These are phyloP conservation scores for Tripterygium wilfordii DNA, from an alignment of 177 flowering plant genomes.

Conservation along the genomic window DNA sequence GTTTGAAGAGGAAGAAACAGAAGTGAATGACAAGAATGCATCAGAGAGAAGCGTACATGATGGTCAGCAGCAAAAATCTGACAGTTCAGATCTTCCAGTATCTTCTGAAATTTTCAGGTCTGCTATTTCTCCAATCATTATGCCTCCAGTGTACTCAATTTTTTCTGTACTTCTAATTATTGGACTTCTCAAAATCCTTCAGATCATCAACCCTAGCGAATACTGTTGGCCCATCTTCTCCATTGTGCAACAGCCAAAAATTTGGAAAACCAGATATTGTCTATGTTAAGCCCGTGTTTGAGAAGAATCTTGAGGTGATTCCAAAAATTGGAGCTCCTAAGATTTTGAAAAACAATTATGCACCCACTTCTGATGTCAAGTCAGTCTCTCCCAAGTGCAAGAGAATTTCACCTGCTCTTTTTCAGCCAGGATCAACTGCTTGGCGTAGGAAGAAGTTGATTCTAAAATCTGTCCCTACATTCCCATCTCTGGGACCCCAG, in stretches of 20 bases:
- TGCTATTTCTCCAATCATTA: slow-evolving; percentile 1
- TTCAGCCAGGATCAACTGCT: slow-evolving; percentile 8
- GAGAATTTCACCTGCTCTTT: slow-evolving; percentile 26
- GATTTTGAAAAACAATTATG: slow-evolving; percentile 1
- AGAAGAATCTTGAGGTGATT: slow-evolving; percentile 6
- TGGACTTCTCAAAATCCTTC: no score
- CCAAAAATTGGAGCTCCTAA: slow-evolving; percentile 20
- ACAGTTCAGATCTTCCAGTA: slow-evolving; percentile 28
- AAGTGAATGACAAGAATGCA: slow-evolving; percentile 25
- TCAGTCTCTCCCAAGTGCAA: slow-evolving; percentile 28
- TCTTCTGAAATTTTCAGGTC: slow-evolving; percentile 34
- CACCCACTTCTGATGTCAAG: slow-evolving; percentile 9
- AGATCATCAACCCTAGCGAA: slow-evolving; percentile 24
- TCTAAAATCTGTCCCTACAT: slow-evolving; percentile 19
- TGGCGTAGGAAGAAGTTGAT: slow-evolving; percentile 20
- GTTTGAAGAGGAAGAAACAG: slow-evolving; percentile 32
- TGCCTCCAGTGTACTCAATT: slow-evolving; percentile 26
- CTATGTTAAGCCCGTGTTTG: slow-evolving; percentile 20
- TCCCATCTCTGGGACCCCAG: slow-evolving; percentile 15
- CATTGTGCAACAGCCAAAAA: slow-evolving; percentile 7
- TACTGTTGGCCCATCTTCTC: slow-evolving; percentile 29
- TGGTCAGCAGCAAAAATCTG: slow-evolving; percentile 15
- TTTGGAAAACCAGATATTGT: slow-evolving; percentile 20
- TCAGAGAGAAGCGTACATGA: slow-evolving; percentile 13
- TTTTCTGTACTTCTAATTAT: no score